A percentile compares a stretch with the other conserved stretches of the same genome.
phyloP scores from a whole-genome alignment of 2,329 filamentous ascomycete species.

The Parasarocladium wereldwijsianum region DNA sequence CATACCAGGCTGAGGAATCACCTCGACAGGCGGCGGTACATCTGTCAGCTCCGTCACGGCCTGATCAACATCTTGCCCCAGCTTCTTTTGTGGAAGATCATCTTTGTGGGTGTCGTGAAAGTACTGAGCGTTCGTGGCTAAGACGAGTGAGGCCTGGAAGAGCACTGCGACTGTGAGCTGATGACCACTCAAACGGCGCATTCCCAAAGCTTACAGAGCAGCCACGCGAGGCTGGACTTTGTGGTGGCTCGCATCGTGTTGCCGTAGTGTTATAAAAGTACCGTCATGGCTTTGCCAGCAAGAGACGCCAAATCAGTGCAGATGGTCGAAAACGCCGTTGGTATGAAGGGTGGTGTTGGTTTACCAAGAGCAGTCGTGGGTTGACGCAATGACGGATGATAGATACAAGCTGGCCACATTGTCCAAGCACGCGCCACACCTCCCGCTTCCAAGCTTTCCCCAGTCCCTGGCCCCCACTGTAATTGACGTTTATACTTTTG shows the following conservation, averaged over 20 bases:
- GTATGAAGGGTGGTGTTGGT: too few species aligned
- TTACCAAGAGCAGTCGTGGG: too few species aligned
- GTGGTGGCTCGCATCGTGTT: conserved; percentile 13
- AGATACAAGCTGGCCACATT: too few species aligned
- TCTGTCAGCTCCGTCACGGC: conserved; percentile 17
- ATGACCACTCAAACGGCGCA: conserved; percentile 4
- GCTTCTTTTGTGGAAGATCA: conserved; percentile 12
- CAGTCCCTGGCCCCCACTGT: too few species aligned
- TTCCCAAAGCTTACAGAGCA: conserved; percentile 23
- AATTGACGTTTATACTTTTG: too few species aligned
- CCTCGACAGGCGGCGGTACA: conserved; percentile 9
- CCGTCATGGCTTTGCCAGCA: too few species aligned
- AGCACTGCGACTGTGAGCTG: conserved; percentile 25
- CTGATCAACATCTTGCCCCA: conserved; percentile 17
- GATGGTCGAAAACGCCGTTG: too few species aligned
- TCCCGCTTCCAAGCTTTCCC: too few species aligned
- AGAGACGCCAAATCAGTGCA: too few species aligned
- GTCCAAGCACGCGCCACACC: too few species aligned
- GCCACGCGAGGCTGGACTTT: conserved; percentile 24
- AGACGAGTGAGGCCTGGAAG: conserved; percentile 25
- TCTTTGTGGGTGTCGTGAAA: conserved; percentile 18
- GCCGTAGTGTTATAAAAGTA: too few species aligned
- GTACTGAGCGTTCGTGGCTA: conserved; percentile 23
- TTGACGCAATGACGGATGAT: too few species aligned
- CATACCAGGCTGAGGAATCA: conserved; percentile 23